phyloP scores from a whole-genome alignment of 1,139 yeast species.

The Hemisphaericaspora subhashii region DNA sequence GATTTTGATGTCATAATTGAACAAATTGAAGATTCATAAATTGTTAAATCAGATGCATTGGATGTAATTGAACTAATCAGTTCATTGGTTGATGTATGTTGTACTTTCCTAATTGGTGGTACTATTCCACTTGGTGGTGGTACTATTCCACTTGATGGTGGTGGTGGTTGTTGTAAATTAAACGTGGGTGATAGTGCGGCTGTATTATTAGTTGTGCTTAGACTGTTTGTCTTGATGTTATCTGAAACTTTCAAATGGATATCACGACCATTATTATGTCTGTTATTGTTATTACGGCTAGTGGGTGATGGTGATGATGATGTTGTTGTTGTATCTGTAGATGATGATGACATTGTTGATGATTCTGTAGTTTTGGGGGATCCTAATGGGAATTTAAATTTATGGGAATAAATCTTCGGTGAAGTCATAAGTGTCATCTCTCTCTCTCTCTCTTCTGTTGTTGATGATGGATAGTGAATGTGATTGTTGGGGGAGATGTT shows the following conservation, averaged over 20 bases:
- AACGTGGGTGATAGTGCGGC: not conserved
- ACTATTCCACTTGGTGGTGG: slow-evolving; percentile 1
- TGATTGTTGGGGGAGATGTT: not conserved
- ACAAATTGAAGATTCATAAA: slow-evolving; percentile 13
- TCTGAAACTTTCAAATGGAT: too few species aligned
- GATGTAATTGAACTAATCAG: slow-evolving; percentile 23
- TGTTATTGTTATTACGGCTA: not conserved
- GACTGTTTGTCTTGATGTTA: not conserved
- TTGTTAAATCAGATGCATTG: slow-evolving; percentile 18
- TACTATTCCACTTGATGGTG: not conserved
- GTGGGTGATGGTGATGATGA: not conserved
- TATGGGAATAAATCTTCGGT: slow-evolving; percentile 3
- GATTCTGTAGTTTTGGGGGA: not conserved
- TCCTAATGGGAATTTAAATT: slow-evolving; percentile 2
- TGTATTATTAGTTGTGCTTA: not conserved
- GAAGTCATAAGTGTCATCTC: slow-evolving; percentile 4
- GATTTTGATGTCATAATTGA: not conserved
- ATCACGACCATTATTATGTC: too few species aligned
- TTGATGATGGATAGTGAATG: not conserved
- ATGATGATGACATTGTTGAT: not conserved
- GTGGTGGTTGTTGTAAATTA: not conserved
- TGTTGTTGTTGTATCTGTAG: not conserved
- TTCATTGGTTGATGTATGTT: slow-evolving; percentile 16
- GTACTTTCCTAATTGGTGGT: slow-evolving; percentile 2
- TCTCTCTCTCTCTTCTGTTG: not conserved